A percentile compares a stretch with the other conserved stretches of the same genome.
These are phyloP conservation scores for Zymoseptoria ardabiliae DNA, from an alignment of 2,329 filamentous ascomycete genomes.

Conservation along the genomic window DNA sequence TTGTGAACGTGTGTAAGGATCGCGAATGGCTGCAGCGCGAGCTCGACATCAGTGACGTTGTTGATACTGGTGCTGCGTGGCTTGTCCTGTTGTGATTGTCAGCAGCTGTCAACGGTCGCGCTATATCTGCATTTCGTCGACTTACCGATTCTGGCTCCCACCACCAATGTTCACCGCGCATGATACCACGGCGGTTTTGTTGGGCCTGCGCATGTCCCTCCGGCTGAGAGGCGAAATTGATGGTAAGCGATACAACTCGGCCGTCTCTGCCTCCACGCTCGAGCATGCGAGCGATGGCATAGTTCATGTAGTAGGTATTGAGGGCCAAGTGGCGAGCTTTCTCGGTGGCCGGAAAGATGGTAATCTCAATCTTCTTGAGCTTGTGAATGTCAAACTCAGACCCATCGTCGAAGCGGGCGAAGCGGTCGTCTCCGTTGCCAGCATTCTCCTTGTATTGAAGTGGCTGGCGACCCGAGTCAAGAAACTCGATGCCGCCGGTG, in stretches of 20 bases:
- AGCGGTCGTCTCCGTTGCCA: slow-evolving; percentile 16
- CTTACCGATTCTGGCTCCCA: slow-evolving; percentile 14
- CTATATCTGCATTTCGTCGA: neutral
- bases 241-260: slow-evolving; percentile 16
- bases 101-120: neutral
- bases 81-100: neutral
- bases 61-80: slow-evolving; percentile 21
- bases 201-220: neutral
- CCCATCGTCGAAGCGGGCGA: slow-evolving; percentile 19
- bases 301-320: slow-evolving; percentile 27
- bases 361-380: slow-evolving; percentile 24
- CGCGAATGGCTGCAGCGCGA: slow-evolving; percentile 22
- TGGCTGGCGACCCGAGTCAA: slow-evolving; percentile 25
- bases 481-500: slow-evolving; percentile 25
- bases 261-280: slow-evolving; percentile 13
- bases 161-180: slow-evolving; percentile 15
- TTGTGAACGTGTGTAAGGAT: slow-evolving; percentile 20
- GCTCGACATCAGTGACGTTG: slow-evolving; percentile 21
- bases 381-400: slow-evolving; percentile 22
- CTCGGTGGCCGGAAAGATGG: slow-evolving; percentile 17
- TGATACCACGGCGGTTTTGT: slow-evolving; percentile 7
- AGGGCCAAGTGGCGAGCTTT: slow-evolving; percentile 16
- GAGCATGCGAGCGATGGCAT: slow-evolving; percentile 21
- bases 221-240: slow-evolving; percentile 18
- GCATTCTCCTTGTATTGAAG: slow-evolving; percentile 22